phyloP scores from a whole-genome alignment of 2,329 filamentous ascomycete species.

The Curvularia lunata region DNA sequence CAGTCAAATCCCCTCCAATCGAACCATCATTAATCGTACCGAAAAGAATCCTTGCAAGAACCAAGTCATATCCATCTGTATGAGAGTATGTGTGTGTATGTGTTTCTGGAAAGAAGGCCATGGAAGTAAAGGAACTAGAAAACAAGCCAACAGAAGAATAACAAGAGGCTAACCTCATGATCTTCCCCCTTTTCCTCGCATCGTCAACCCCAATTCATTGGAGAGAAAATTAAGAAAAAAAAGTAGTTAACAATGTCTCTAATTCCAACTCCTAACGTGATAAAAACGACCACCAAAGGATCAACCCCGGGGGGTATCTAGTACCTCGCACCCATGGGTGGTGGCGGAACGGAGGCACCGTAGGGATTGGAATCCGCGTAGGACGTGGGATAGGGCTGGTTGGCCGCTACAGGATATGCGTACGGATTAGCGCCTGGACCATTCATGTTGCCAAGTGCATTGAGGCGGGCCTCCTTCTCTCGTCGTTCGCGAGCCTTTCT shows the following conservation, averaged over 20 bases:
- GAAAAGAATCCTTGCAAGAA: not conserved
- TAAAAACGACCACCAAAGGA: not conserved
- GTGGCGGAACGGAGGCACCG: slow-evolving; percentile 46
- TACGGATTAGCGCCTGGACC: slow-evolving; percentile 45
- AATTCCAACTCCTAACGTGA: slow-evolving; percentile 1
- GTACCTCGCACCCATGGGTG: slow-evolving; percentile 49
- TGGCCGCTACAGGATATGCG: slow-evolving; percentile 47
- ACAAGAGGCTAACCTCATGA: slow-evolving; percentile 4
- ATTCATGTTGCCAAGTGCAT: slow-evolving; percentile 49
- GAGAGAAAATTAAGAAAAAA: slow-evolving; percentile 4
- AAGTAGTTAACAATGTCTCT: slow-evolving; percentile 6
- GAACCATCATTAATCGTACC: not conserved
- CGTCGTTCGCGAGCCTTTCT: slow-evolving; percentile 52
- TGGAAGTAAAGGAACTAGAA: not conserved
- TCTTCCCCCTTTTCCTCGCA: not conserved
- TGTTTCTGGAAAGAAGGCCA: not conserved
- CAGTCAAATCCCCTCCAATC: not conserved
- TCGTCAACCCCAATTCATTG: not conserved
- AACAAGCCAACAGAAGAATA: not conserved
- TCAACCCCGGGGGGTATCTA: slow-evolving; percentile 22
- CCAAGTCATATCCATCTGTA: not conserved
- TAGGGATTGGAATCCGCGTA: slow-evolving; percentile 58
- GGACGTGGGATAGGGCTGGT: slow-evolving; percentile 40
- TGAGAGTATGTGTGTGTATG: not conserved
- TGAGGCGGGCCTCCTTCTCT: slow-evolving; percentile 54